Base-by-base conservation (phyloP, 2,329 filamentous ascomycete species). In the Exophiala aquamarina region DNA sequence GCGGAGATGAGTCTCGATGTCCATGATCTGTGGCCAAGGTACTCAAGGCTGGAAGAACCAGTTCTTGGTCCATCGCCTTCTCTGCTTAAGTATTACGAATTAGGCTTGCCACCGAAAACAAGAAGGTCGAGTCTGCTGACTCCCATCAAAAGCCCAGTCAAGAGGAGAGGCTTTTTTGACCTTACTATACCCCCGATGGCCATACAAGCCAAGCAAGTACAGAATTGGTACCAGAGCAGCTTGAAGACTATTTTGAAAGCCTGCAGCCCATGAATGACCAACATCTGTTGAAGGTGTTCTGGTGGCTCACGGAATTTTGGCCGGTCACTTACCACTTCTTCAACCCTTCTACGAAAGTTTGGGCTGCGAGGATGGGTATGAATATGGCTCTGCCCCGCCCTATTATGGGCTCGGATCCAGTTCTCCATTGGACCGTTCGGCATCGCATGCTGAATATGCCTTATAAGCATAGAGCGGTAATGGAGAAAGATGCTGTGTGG, bases 231-330 rank as follows among this genome's bases (percentile, higher is more conserved):
- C 67, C 70, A 0, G 71, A 74, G 48, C 62, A 66, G 33, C 62
- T 64, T 4, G 71, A 74, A 58, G 69, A 72, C 44, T 66, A 68
- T 50, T 72, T 73, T 39, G 71, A 74, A 47, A 60, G 65, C 3
- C 47, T 69, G n/a, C 57, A 65, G n/a, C 59, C 61, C 0, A 60
- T 72, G 37, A 72, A 71, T 37, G 71, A 74, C 41, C 65, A 69
- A 50, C 60, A 73, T 2, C 58, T 49, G 2, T 40, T 63, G 9
- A 64, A 65, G 1, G 70, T 65, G 38, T 54, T 55, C 3, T 74
- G 71, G 71, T 74, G 71, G 71, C 50, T 71, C 3, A 59, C 73
- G 2, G 71, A 74, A 50, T 48, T 70, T 14, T 71, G 66, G 67
- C 71, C 70, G 0, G 61, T 73, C 7, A 69, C 72, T 45, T 61